Evolutionary conservation across 768 basidiomycete genomes (phyloP), one percentile per base, ranked within the genome.

Genomic region (Amanita polypyramis): DNA sequence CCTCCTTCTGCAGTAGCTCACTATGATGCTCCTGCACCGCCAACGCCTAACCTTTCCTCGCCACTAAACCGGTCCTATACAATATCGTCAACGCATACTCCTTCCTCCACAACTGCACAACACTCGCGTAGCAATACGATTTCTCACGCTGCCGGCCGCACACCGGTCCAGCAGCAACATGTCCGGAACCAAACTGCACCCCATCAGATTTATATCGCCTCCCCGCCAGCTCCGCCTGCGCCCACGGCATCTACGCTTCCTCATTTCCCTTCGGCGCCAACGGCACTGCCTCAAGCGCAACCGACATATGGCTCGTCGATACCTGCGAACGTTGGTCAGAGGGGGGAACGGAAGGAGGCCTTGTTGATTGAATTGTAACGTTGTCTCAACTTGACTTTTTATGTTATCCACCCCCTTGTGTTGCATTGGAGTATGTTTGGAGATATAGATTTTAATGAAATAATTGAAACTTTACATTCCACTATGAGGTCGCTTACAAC

Each of bases 321-420:
- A 39, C 70, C 76, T 3, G 60, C 66, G 33, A 72, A 66, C 5
- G 60, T 75, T n/a, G 67, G 69, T 32, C 75, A 76, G 41, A 71
- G 74, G 51, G 80, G 83, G 52, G 75, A 83, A 58, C 76, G 82
- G 64, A 84, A 86, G 60, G 76, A 76, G 55, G 72, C 74, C 32
- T 55, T 76, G 56, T 65, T 77, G 61, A 77, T 77, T 63, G 75
- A 77, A 61, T 56, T 75, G 56, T 75, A 52, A 60, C 45, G n/a
- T n/a, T n/a, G n/a, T n/a, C n/a, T n/a, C n/a, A n/a, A n/a, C n/a
- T n/a, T n/a, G n/a, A n/a, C n/a, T n/a, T n/a, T n/a, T n/a, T n/a
- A n/a, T n/a, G n/a, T n/a, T n/a, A n/a, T n/a, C n/a, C n/a, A n/a
- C n/a, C n/a, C n/a, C n/a, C n/a, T n/a, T n/a, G n/a, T n/a, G n/a